Evolutionary conservation across 192 early-diverging fungal species (phyloP).

Genomic region (Backusella tarrabulga): DNA sequence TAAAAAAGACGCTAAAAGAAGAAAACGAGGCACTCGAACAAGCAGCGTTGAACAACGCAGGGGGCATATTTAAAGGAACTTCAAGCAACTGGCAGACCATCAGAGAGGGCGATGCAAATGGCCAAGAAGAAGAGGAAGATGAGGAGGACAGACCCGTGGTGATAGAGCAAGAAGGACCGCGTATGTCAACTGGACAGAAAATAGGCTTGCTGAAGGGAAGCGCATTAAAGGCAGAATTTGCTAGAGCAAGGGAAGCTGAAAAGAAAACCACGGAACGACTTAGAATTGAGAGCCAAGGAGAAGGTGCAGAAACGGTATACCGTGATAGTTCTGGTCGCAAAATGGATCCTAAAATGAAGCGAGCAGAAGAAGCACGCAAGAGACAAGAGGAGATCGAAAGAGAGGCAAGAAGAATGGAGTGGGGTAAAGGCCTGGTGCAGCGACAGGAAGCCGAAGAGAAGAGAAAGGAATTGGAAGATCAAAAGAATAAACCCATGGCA

Average conservation of each 20-base stretch:
- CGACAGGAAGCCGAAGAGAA: slow-evolving; percentile 42
- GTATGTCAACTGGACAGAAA: slow-evolving; percentile 36
- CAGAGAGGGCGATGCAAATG: slow-evolving; percentile 2
- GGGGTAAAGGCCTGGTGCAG: slow-evolving; percentile 58
- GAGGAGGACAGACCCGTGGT: slow-evolving; percentile 34
- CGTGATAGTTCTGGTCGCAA: slow-evolving; percentile 35
- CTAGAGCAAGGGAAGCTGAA: slow-evolving; percentile 15
- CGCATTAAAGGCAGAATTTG: slow-evolving; percentile 28
- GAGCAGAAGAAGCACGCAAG: slow-evolving; percentile 33
- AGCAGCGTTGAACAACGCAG: not conserved
- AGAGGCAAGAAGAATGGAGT: slow-evolving; percentile 53
- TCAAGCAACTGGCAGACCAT: slow-evolving; percentile 29
- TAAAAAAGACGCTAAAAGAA: slow-evolving; percentile 9
- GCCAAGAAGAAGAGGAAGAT: slow-evolving; percentile 18
- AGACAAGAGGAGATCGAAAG: slow-evolving; percentile 46
- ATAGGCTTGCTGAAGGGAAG: slow-evolving; percentile 30
- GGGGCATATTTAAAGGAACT: slow-evolving; percentile 11
- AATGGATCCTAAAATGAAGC: slow-evolving; percentile 25
- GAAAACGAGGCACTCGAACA: slow-evolving; percentile 12
- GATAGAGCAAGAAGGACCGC: slow-evolving; percentile 19
- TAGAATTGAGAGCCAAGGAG: slow-evolving; percentile 6
- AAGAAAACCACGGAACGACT: slow-evolving; percentile 13
- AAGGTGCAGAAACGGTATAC: slow-evolving; percentile 34
- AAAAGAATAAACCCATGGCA: slow-evolving; percentile 51
- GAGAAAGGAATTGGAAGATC: slow-evolving; percentile 38